phyloP scores from a whole-genome alignment of 2,329 filamentous ascomycete genomes.

The Calonectria ilicicola region DNA sequence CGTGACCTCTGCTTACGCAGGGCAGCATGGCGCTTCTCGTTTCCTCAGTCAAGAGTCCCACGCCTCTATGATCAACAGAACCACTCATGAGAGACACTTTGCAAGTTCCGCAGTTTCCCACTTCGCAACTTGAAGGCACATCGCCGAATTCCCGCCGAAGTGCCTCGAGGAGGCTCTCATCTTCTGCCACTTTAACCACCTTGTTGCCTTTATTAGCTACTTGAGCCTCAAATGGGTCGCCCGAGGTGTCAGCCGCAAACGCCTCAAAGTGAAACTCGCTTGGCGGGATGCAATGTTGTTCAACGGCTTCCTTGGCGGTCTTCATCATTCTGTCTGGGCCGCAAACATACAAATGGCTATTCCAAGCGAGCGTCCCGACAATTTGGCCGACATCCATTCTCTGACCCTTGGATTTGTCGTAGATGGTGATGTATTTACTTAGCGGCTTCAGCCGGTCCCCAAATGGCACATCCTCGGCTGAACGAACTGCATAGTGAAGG shows the following conservation, averaged over 20 bases:
- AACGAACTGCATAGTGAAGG: slow-evolving; percentile 71
- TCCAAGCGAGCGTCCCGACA: slow-evolving; percentile 60
- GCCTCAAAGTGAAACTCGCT: slow-evolving; percentile 71
- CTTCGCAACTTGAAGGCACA: slow-evolving; percentile 63
- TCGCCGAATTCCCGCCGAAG: slow-evolving; percentile 57
- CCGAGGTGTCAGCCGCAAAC: slow-evolving; percentile 64
- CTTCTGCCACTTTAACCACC: slow-evolving; percentile 58
- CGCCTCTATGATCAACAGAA: slow-evolving; percentile 61
- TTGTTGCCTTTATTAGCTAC: slow-evolving; percentile 55
- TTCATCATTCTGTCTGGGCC: slow-evolving; percentile 70
- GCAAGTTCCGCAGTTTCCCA: slow-evolving; percentile 67
- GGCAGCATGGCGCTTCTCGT: slow-evolving; percentile 59
- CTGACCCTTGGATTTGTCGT: slow-evolving; percentile 63
- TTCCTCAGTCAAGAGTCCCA: slow-evolving; percentile 59
- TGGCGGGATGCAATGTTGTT: slow-evolving; percentile 55
- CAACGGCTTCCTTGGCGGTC: slow-evolving; percentile 56
- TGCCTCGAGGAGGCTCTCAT: slow-evolving; percentile 64
- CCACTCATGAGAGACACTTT: slow-evolving; percentile 57
- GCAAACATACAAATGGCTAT: slow-evolving; percentile 71
- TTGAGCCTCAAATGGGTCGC: slow-evolving; percentile 71
- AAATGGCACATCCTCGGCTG: slow-evolving; percentile 66
- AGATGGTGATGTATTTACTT: slow-evolving; percentile 58
- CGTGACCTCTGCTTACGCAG: slow-evolving; percentile 65
- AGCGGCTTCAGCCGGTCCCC: slow-evolving; percentile 57
- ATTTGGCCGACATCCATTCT: slow-evolving; percentile 67